Evolutionary conservation across 2,329 filamentous ascomycete genomes (phyloP).

Genomic region (Colletotrichum filicis): DNA sequence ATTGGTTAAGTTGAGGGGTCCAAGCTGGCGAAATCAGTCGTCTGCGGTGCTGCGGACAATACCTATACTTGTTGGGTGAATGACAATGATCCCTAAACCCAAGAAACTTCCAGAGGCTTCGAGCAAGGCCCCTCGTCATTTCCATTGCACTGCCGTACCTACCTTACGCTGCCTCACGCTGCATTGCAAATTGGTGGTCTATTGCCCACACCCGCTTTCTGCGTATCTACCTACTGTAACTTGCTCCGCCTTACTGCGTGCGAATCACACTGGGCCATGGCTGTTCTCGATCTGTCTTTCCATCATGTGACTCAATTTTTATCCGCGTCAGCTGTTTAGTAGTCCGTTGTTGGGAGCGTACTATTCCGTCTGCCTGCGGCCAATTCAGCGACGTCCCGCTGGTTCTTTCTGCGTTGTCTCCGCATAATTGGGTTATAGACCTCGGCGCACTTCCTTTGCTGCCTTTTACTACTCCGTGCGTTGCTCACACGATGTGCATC

Average conservation of each 20-base stretch:
- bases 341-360: neutral
- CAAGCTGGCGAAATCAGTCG: neutral
- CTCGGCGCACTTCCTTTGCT: neutral
- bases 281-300: neutral
- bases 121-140: neutral
- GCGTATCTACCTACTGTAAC: no score
- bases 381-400: neutral
- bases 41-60: neutral
- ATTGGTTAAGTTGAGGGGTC: neutral
- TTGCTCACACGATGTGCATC: neutral
- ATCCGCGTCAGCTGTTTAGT: slow-evolving; percentile 4
- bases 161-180: neutral
- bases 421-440: neutral
- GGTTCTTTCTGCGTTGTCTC: neutral
- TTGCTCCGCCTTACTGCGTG: neutral
- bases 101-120: slow-evolving; percentile 1
- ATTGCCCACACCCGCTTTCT: neutral
- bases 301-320: neutral
- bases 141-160: neutral
- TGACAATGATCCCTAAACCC: neutral
- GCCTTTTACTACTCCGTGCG: neutral
- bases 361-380: neutral
- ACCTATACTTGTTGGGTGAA: neutral
- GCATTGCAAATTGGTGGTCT: neutral
- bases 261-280: neutral